These are phyloP conservation scores for Clarireedia hainanense DNA, from an alignment of 2,329 filamentous ascomycete species.

Conservation along the genomic window DNA sequence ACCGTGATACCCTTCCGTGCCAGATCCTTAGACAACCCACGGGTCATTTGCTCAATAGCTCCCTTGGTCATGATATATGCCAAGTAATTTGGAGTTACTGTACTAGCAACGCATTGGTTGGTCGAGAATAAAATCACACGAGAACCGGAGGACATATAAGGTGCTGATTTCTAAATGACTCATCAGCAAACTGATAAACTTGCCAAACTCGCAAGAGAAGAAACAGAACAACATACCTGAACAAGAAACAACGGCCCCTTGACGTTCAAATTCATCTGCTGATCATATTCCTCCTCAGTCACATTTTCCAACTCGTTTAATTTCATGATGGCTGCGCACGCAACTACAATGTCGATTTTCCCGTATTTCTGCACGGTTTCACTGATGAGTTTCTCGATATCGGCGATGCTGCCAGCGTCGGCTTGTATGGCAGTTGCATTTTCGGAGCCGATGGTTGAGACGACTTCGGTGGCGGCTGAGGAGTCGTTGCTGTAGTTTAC, in stretches of 20 bases:
- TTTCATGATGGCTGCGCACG: constrained; percentile 46
- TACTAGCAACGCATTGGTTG: constrained; percentile 30
- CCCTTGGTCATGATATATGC: constrained; percentile 44
- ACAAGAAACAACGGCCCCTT: constrained; percentile 49
- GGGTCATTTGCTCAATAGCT: constrained; percentile 45
- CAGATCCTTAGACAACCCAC: constrained; percentile 43
- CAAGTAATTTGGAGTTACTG: constrained; percentile 36
- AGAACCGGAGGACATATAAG: constrained; percentile 41
- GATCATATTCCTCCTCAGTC: constrained; percentile 44
- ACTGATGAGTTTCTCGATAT: constrained; percentile 42
- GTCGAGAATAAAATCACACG: constrained; percentile 48
- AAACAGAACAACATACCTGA: constrained; percentile 28
- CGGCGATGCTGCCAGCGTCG: constrained; percentile 40
- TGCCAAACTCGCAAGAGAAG: neutral
- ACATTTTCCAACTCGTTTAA: constrained; percentile 42
- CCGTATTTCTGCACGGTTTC: constrained; percentile 42
- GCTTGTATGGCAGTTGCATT: constrained; percentile 47
- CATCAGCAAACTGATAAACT: neutral
- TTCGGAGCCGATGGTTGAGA: constrained; percentile 39
- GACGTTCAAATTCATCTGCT: constrained; percentile 43
- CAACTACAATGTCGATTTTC: constrained; percentile 50
- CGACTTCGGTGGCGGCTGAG: constrained; percentile 39
- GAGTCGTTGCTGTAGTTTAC: constrained; percentile 48
- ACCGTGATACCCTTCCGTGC: constrained; percentile 39
- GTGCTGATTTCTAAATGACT: constrained; percentile 37